A percentile compares a stretch with the other conserved stretches of the same genome.
Conservation (phyloP, 768 basidiomycete genomes). For the Hygrophorus pudorinus region DNA sequence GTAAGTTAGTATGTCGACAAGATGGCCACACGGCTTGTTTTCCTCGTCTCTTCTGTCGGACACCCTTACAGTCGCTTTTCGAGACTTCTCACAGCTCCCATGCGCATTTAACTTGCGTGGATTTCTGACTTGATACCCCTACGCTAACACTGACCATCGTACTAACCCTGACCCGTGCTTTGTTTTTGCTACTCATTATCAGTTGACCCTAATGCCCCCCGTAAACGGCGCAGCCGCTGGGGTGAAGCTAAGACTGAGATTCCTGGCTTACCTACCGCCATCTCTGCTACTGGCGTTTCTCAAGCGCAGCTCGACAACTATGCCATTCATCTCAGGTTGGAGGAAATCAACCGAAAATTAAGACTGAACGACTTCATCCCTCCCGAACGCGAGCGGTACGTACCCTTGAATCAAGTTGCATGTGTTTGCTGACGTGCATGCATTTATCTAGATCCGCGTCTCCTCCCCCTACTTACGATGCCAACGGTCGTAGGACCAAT, state of each 20-base stretch:
- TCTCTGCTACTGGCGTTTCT: constrained; percentile 87
- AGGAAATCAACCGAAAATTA: constrained; percentile 96
- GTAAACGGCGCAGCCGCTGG: constrained; percentile 96
- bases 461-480: constrained; percentile 95
- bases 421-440: constrained; percentile 16
- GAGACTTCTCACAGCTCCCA: constrained; percentile 12
- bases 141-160: constrained; percentile 34
- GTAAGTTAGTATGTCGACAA: constrained; percentile 44
- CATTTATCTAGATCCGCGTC: constrained; percentile 67
- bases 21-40: constrained; percentile 8
- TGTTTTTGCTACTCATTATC: constrained; percentile 30
- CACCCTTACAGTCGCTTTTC: constrained; percentile 13
- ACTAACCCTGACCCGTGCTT: constrained; percentile 48
- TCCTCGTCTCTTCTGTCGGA: constrained; percentile 11
- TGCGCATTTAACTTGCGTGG: not conserved
- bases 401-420: constrained; percentile 1
- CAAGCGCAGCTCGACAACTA: constrained; percentile 97
- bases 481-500: constrained; percentile 95
- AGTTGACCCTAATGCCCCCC: constrained; percentile 80
- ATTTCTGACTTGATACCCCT: constrained; percentile 24
- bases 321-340: constrained; percentile 89
- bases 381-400: constrained; percentile 87
- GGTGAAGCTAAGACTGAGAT: constrained; percentile 89
- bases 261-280: constrained; percentile 89
- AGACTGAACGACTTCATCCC: constrained; percentile 92